Base-by-base conservation (phyloP, 805 yeast genomes). In the Teunomyces aglyptinius region DNA sequence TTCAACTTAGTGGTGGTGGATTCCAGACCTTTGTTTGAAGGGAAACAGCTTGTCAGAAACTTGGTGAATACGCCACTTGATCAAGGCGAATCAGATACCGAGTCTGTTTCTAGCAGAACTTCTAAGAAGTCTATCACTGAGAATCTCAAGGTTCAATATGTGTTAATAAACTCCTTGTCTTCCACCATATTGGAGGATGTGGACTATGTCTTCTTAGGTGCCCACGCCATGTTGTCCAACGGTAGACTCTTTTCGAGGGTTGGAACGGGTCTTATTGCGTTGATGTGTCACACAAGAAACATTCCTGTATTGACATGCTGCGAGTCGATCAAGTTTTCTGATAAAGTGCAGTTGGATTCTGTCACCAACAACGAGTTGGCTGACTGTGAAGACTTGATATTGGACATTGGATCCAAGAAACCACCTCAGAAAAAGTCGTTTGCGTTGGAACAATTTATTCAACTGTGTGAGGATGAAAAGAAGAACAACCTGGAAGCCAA, bases 301-400 rank as follows among this genome's bases (percentile, higher is more conserved):
- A 87, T 94, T 42, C 98, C 99, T 0, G 97, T 94, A 5, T 76
- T 94, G 51, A 96, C 95, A 1, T 89, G 97, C 59, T 92, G 98
- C 70, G 99, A 94, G 67, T 83, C 92, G 44, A 81, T 94, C 67
- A 94, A 94, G 68, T 94, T 94, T 61, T 83, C 95, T 22, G 98
- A 94, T 64, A 83, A 94, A 56, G 97, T 94, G 7, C 98, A 92
- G 69, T 78, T 94, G 49, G 99, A 94, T 64, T 84, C 96, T n/a
- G 96, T 94, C 20, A 89, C 98, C 1, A 81, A 83, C 52, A 94
- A 94, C 67, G 99, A 94, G 66, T 76, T 94, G 48, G 92, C 89
- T 8, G 95, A 87, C 62, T 76, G 83, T 18, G 86, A 85, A 46
- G 91, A 84, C 62, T 71, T 87, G 52, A 70, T 82, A n/a, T 72